Conservation (phyloP, 2,329 filamentous ascomycete genomes). For the Xylariaceae sp. region DNA sequence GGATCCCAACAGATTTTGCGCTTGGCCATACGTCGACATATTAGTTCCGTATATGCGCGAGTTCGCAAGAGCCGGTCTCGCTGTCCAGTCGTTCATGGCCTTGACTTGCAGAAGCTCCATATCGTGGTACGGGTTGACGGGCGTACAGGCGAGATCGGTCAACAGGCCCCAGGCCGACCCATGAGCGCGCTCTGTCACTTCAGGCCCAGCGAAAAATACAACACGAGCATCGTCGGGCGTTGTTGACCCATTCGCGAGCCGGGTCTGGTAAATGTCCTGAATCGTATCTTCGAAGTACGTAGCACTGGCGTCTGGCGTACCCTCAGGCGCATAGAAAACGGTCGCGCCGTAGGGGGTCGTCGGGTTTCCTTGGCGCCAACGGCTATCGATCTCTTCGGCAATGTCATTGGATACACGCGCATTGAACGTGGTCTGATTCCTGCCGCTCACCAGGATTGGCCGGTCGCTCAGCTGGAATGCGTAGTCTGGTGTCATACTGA, state of each 20-base stretch:
- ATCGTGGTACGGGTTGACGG: not conserved
- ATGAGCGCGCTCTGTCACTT: conserved; percentile 1
- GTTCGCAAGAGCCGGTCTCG: not conserved
- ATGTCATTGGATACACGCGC: conserved; percentile 2
- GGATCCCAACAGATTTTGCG: not conserved
- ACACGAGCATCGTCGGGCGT: not conserved
- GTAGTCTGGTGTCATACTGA: conserved; percentile 1
- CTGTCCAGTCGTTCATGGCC: not conserved
- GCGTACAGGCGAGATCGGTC: not conserved
- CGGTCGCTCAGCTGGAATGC: conserved; percentile 1
- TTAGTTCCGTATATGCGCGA: not conserved
- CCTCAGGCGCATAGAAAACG: conserved; percentile 6
- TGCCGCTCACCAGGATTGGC: conserved; percentile 1
- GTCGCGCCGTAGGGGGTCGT: not conserved
- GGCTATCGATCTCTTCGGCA: not conserved
- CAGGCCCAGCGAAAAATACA: conserved; percentile 4
- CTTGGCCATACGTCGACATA: not conserved
- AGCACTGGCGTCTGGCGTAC: conserved; percentile 1
- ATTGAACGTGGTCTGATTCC: conserved; percentile 10
- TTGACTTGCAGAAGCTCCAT: conserved; percentile 3
- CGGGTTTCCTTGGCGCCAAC: conserved; percentile 3
- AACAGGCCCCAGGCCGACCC: conserved; percentile 7
- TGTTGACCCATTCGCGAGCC: not conserved
- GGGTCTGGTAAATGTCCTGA: conserved; percentile 2
- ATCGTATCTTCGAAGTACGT: conserved; percentile 6